Base-by-base conservation (phyloP, 495 filamentous ascomycete species). In the Cetradonia linearis region DNA sequence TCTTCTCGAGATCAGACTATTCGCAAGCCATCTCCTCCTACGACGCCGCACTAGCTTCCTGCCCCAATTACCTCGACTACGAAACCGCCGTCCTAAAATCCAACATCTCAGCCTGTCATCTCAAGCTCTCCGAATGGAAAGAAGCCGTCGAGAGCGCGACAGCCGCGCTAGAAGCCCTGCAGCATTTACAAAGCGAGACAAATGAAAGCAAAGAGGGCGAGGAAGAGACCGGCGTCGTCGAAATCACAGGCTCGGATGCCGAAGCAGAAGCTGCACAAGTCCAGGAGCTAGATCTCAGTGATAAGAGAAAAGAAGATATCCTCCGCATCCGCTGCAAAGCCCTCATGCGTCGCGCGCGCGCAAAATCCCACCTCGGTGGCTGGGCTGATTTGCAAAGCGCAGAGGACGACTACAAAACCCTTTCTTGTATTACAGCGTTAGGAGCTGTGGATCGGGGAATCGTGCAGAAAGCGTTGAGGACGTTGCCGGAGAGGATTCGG, bases 61-160 rank as follows among this genome's bases (percentile, higher is more conserved):
- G 88, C 62, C 93, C 93, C 2, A 86, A 81, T 64, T 95, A 96
- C 68, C 82, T 96, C 37, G 87, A 93, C 63, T 93, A 87, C 74
- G 90, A 96, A 67, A 76, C 92, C 65, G 90, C 93, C 25, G 88
- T 95, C 13, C 77, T 96, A 14, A 84, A 83, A 36, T 86, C 84
- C 71, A 97, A 97, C 74, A 83, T 96, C 61, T 79, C 92, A 5
- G 93, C 90, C n/a, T 95, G 89, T 68, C 84, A 95, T 62, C 68
- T 96, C 62, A 94, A 94, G 69, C 76, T 96, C 3, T 78, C 84
- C 50, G 86, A 92, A 61, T 96, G 90, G 85, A 93, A 93, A 62
- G 83, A 85, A 10, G 88, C 89, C 7, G 77, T 91, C 46, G 84
- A 85, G 34, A 74, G 80, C 23, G 92, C 93, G 16, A 87, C 81